Base-by-base conservation (phyloP, 176 grass and related monocot species). In the Lolium rigidum region DNA sequence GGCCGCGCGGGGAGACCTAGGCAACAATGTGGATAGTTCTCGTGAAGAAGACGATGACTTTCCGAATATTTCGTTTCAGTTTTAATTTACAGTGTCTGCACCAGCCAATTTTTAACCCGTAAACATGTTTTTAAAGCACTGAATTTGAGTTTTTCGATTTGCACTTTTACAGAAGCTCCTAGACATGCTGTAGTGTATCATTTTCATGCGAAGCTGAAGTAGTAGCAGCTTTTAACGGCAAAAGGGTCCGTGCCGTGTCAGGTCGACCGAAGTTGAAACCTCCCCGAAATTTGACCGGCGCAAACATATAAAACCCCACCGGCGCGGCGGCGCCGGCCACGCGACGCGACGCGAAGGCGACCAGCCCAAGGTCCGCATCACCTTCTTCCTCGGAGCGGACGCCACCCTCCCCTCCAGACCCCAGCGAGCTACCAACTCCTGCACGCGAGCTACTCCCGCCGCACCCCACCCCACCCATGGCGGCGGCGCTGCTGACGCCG, bases 401-500 rank as follows among this genome's bases (percentile, higher is more conserved):
- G 16, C 28, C 24, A 31, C 28, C 2, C 4, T 26, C 2, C 16
- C n/a, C n/a, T n/a, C n/a, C n/a, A n/a, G n/a, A n/a, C n/a, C 64
- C 63, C 62, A 37, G 14, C n/a, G 38, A 74, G 71, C 71, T 74
- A 25, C 71, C 71, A 25, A 28, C 31, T 3, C 31, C 65, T 37
- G 15, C 65, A 68, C 65, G 26, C n/a, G n/a, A n/a, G n/a, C 65
- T 68, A 38, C 65, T 16, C 65, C 10, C 10, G 22, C 64, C 64
- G 28, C 63, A 48, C 70, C 70, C 7, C 21, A 2, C 14, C 0
- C 11, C 28, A 1, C 72, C 14, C 25, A 90, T 88, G 92, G 69
- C 91, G 10, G 89, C 96, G 17, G 87, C 76, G 78, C 88, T 98
- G 26, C 88, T 98, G 26, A 92, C 78, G 81, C 86, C 85, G 58